Conservation (phyloP, 1,139 yeast genomes). For the Debaryomyces subglobosus region DNA sequence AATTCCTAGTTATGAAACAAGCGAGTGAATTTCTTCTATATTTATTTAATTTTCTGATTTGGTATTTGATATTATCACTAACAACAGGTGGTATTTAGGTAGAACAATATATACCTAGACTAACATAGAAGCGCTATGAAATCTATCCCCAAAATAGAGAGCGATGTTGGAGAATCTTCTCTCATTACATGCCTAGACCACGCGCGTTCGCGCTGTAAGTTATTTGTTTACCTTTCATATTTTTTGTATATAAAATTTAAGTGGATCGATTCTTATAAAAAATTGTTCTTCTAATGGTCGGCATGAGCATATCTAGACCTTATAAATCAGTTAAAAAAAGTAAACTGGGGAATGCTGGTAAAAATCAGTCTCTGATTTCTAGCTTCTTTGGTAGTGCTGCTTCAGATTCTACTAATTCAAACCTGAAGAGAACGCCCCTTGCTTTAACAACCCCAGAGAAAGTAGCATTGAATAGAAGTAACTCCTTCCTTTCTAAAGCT, state of each 20-base stretch:
- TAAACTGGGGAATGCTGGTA: constrained; percentile 3
- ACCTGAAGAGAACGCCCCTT: constrained; percentile 4
- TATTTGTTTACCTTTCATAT: constrained; percentile 5
- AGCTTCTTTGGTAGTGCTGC: constrained; percentile 18
- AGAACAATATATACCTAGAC: background rate
- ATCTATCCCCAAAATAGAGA: background rate
- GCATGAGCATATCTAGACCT: constrained; percentile 13
- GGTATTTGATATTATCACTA: background rate
- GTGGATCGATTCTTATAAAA: background rate
- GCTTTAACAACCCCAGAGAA: constrained; percentile 23
- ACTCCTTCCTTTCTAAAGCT: constrained; percentile 24
- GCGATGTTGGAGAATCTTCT: background rate
- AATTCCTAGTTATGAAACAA: background rate
- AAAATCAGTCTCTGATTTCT: constrained; percentile 21
- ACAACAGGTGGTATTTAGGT: background rate
- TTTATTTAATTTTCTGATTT: background rate
- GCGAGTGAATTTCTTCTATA: background rate
- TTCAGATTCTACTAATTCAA: background rate
- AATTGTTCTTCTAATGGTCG: background rate
- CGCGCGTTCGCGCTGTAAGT: constrained; percentile 6
- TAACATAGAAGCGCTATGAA: background rate
- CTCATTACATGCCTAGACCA: background rate
- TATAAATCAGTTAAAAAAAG: constrained; percentile 14
- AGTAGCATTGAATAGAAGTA: constrained; percentile 19
- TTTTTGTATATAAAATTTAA: background rate